Evolutionary conservation across 2,329 filamentous ascomycete species (phyloP).

Genomic region (Ophiobolus disseminans): DNA sequence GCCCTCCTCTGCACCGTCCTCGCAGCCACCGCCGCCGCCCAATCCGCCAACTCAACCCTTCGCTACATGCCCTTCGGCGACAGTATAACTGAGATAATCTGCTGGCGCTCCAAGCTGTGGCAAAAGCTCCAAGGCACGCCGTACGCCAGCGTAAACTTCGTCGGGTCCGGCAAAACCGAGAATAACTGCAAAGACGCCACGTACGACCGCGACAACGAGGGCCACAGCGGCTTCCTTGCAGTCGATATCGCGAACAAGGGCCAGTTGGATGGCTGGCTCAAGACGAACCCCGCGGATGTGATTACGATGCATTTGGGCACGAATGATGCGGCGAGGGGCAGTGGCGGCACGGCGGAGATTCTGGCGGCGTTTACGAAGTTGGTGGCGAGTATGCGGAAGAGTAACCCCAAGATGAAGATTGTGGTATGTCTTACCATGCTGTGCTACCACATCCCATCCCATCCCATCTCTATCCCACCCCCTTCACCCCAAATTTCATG

Average conservation of each 20-base stretch:
- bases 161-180: conserved; percentile 41
- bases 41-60: conserved; percentile 23
- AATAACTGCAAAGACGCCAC: conserved; percentile 47
- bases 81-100: conserved; percentile 55
- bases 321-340: conserved; percentile 54
- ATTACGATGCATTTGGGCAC: conserved; percentile 58
- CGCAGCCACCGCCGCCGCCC: conserved; percentile 14
- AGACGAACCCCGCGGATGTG: conserved; percentile 53
- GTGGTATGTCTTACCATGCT: conserved; percentile 43
- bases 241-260: conserved; percentile 54
- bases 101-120: conserved; percentile 55
- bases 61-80: conserved; percentile 55
- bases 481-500: not conserved
- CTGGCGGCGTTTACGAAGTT: conserved; percentile 53
- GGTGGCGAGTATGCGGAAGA: conserved; percentile 48
- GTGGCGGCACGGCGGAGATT: conserved; percentile 43
- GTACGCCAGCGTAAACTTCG: conserved; percentile 50
- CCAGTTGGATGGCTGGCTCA: conserved; percentile 54
- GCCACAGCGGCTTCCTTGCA: conserved; percentile 54
- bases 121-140: conserved; percentile 51
- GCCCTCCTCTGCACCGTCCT: too few species aligned
- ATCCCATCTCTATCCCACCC: not conserved
- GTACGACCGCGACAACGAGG: conserved; percentile 56
- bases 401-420: conserved; percentile 54
- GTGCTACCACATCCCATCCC: conserved; percentile 4